Percentiles rank a stretch among this genome's conserved stretches.
phyloP scores from a whole-genome alignment of 345 rosid genomes.

The Melastoma malabathricum region DNA sequence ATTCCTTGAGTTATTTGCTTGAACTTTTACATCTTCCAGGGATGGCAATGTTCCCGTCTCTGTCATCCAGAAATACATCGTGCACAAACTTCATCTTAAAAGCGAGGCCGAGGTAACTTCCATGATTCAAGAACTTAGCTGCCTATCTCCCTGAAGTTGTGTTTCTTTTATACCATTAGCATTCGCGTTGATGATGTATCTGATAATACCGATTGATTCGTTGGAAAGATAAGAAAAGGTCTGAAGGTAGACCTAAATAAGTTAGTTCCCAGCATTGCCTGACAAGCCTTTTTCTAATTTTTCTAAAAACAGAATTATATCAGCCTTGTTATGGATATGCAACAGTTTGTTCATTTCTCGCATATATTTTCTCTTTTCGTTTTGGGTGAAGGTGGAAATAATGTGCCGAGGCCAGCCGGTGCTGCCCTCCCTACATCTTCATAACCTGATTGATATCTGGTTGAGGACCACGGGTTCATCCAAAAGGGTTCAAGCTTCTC shows the following conservation, averaged over 20 bases:
- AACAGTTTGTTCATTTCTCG: too few relatives aligned
- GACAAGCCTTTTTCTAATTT: too few relatives aligned
- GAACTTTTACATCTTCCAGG: slow-evolving; percentile 20
- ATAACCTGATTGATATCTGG: slow-evolving; percentile 51
- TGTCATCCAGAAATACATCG: slow-evolving; percentile 55
- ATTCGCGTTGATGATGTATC: too few relatives aligned
- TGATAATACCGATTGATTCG: too few relatives aligned
- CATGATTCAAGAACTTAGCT: too few relatives aligned
- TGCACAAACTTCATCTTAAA: slow-evolving; percentile 47
- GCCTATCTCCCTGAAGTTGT: too few relatives aligned
- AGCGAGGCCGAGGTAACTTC: slow-evolving; percentile 48
- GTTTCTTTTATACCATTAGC: too few relatives aligned
- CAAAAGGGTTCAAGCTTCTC: slow-evolving; percentile 29
- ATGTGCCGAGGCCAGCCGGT: slow-evolving; percentile 47
- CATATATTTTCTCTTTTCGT: background rate
- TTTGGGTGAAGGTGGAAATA: slow-evolving; percentile 41
- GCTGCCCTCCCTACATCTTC: slow-evolving; percentile 30
- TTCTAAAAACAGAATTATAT: too few relatives aligned
- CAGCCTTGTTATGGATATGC: too few relatives aligned
- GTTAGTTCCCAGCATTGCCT: too few relatives aligned
- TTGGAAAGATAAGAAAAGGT: too few relatives aligned
- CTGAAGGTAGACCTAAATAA: too few relatives aligned
- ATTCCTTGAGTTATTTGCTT: background rate
- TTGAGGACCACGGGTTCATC: slow-evolving; percentile 31
- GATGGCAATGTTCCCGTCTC: slow-evolving; percentile 62